Evolutionary conservation across 2,329 filamentous ascomycete species (phyloP).

Genomic region (Fusarium beomiforme): DNA sequence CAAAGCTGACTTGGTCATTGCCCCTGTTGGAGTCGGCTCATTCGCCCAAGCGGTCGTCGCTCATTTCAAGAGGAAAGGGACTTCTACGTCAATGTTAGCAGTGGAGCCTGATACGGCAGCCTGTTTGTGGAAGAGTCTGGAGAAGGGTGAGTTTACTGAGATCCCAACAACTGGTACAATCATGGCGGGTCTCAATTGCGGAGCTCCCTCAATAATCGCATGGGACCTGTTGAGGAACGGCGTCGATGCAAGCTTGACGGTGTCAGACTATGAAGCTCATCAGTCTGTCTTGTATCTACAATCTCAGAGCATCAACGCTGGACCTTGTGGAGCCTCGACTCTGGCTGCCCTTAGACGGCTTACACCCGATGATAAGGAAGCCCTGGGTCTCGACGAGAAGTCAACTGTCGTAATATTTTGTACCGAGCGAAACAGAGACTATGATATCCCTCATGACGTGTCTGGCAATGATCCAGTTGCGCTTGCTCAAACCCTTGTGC

Average conservation of each 20-base stretch:
- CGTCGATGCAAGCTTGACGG: constrained; percentile 68
- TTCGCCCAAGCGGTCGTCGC: constrained; percentile 74
- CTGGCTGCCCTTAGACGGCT: constrained; percentile 67
- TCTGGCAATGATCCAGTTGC: constrained; percentile 53
- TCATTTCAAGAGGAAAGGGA: constrained; percentile 66
- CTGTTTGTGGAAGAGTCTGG: constrained; percentile 65
- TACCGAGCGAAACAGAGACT: constrained; percentile 67
- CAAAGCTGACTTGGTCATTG: constrained; percentile 61
- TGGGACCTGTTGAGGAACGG: constrained; percentile 69
- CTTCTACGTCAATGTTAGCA: constrained; percentile 59
- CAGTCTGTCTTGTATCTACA: constrained; percentile 64
- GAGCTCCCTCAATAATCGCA: constrained; percentile 71
- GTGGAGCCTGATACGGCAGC: constrained; percentile 76
- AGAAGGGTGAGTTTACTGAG: constrained; percentile 56
- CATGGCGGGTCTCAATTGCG: constrained; percentile 80
- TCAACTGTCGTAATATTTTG: constrained; percentile 72
- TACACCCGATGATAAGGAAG: constrained; percentile 45
- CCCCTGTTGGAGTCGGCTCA: constrained; percentile 77
- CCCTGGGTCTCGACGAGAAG: constrained; percentile 53
- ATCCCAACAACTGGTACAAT: constrained; percentile 70
- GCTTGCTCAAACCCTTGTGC: constrained; percentile 57
- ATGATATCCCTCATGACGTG: constrained; percentile 56
- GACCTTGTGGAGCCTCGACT: constrained; percentile 71
- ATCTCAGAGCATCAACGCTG: constrained; percentile 57
- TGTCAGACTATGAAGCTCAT: constrained; percentile 72